Base-by-base conservation (phyloP, 208 protist species). In the Trypanosoma platydactyli region DNA sequence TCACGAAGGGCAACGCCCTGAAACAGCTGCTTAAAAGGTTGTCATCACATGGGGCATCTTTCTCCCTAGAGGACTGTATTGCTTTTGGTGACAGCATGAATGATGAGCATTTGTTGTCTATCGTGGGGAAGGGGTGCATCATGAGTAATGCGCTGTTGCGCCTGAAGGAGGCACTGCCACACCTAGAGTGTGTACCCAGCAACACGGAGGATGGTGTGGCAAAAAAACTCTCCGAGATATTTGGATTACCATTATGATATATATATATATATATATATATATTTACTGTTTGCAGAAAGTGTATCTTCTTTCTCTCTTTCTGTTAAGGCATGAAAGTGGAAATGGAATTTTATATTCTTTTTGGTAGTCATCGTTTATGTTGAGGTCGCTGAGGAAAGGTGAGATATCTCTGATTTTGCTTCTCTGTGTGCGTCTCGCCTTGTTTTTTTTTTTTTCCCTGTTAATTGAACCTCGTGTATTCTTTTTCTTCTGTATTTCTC, bases 41-140 rank as follows among this genome's bases (percentile, higher is more conserved):
- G 33, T 9, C 3, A 38, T 38, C 33, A 3, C 33, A 38, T 38
- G 33, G 9, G 3, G 33, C 33, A 38, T 9, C 33, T 38, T 9
- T 92, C 11, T 13, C 38, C 6, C 27, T 69, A 22, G 68, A 74
- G 1, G 71, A 87, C n/a, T 79, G 79, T 3, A 66, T 80, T n/a
- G 83, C 87, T 5, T 89, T 93, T 69, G 87, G 87, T 15, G 81
- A 87, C 52, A 81, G 81, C 27, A 88, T 88, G 81, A 93, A 90
- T 63, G 86, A 92, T 45, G 13, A 72, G 1, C 44, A 67, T 11
- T 87, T 92, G 86, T 73, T 92, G 44, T 30, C 45, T 4, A 56
- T 48, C 0, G 86, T 73, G 0, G 86, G 86, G 0, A 64, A 80
- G 24, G 73, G 73, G 0, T 92, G 76, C 51, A 58, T 92, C 5